Evolutionary conservation across 371 early-diverging fungal genomes (phyloP), one percentile per base, ranked within the genome.

Genomic region (Circinella minor): DNA sequence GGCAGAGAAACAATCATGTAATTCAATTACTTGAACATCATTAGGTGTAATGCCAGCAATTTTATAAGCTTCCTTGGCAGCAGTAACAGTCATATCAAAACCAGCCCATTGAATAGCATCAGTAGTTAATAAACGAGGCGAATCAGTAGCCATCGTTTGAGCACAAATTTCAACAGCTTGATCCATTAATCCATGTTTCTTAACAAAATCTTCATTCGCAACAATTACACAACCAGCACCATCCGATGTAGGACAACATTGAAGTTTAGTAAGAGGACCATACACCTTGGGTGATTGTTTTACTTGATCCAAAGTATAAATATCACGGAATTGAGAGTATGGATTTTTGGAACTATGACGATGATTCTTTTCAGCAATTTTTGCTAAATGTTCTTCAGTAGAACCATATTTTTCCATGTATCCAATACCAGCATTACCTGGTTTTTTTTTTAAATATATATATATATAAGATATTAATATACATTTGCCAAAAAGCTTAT

Each of bases 1-100:
- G 61, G 92, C 90, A 18, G 91, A 89, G 80, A 93, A 94, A 79
- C 93, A 94, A 76, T 94, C 94, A 74, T 94, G 94, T 36, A 94
- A 80, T 72, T 94, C 94, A 61, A 92, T 81, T 14, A 93, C 91
- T 67, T 87, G 83, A 11, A 94, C 86, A 72, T 92, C 90, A 1
- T 82, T 78, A 38, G 89, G 72, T 57, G 86, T 83, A 49, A 92
- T 89, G 0, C 86, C 85, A 15, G 92, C 90, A 74, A 81, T 80
- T 61, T 79, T 62, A 73, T 80, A 90, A 15, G 88, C 89, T 18
- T 87, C 78, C 36, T 74, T 55, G n/a, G 90, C 90, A 61, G 92
- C 94, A 57, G 81, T 77, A 61, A 90, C 82, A 36, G 92, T 91
- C 92, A 93, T 92, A 61, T 91, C 90, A 51, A 81, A 83, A 54